Base-by-base conservation (phyloP, 495 filamentous ascomycete species). In the Xylaria grammica region DNA sequence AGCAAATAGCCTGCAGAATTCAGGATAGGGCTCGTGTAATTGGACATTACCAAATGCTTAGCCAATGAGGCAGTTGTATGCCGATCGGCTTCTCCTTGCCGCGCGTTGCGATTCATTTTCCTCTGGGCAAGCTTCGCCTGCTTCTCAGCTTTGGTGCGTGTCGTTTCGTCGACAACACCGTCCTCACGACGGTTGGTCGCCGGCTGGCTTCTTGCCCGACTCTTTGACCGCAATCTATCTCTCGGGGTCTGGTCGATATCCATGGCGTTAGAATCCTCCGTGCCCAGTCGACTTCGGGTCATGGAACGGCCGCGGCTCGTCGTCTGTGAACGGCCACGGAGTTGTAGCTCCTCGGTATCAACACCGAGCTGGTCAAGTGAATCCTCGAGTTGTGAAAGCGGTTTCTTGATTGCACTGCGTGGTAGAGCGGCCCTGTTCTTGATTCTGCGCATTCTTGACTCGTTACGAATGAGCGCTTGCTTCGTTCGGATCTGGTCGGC, bases 81-180 rank as follows among this genome's bases (percentile, higher is more conserved):
- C 74, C 95, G 85, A 86, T 99, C 95, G 40, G 93, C 93, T 82
- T 99, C 95, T 79, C 95, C 95, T 83, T 91, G 88, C 74, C 94
- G 87, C 46, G 95, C 95, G 91, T 96, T 94, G 65, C 94, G 84
- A 81, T 99, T 98, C 93, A 96, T 97, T 88, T 92, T 92, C 85
- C 93, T 92, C 88, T 99, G 95, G 67, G 89, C 84, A 72, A 99
- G 77, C 84, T 97, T 98, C 68, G 84, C 82, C 73, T 93, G 77
- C 69, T 88, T 88, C 75, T 97, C 96, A 19, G 91, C 93, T 83
- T 93, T 93, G 26, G 79, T 85, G 65, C 92, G 84, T 32, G 84
- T 80, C 44, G 72, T 75, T 70, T 80, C 81, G 61, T 87, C 82
- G 48, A 76, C 79, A 13, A 93, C 86, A 81, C 95, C 95, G 60